Base-by-base conservation (phyloP, 2,329 filamentous ascomycete genomes). In the Lasiodiplodia citricola region DNA sequence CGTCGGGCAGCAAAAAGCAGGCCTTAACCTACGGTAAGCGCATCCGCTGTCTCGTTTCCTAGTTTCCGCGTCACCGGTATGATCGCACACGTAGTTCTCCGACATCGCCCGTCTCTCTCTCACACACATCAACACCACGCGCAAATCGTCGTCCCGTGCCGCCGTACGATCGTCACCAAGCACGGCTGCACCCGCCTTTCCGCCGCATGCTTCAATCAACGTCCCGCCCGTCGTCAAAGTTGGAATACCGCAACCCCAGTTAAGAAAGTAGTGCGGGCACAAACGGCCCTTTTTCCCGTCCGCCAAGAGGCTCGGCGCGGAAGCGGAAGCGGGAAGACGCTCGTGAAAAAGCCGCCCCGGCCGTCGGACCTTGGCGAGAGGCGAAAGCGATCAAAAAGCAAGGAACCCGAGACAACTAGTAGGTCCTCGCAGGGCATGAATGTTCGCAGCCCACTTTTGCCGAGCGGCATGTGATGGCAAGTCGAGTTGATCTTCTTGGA, bases 271-370 rank as follows among this genome's bases (percentile, higher is more conserved):
- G 44, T 47, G 44, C 44, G 44, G 44, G n/a, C n/a, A 21, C 10
- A 47, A 47, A 47, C 44, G 44, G 44, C 44, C 44, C 44, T 47
- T 47, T 47, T 47, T 47, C 18, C 44, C n/a, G 44, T 47, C 18
- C 44, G 52, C 52, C 52, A 56, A 56, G 52, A 54, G 51, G 51
- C 51, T 54, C 23, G 23, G 51, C 52, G 52, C 23, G 31, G 52
- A 56, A 28, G 18, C 25, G 51, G 51, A 54, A 31, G 25, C 51
- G 51, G 25, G n/a, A 14, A 54, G 51, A 47, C 13, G 44, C n/a
- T 47, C 44, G 44, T 47, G 44, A 47, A 14, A 21, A 11, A n/a
- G 21, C 18, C 10, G 44, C 8, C 41, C 44, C 44, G n/a, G 44
- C 18, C 18, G 4, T 47, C 44, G 18, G 44, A 54, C 14, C 51